phyloP scores from a whole-genome alignment of 768 basidiomycete genomes.

The Lentinula detonsa region DNA sequence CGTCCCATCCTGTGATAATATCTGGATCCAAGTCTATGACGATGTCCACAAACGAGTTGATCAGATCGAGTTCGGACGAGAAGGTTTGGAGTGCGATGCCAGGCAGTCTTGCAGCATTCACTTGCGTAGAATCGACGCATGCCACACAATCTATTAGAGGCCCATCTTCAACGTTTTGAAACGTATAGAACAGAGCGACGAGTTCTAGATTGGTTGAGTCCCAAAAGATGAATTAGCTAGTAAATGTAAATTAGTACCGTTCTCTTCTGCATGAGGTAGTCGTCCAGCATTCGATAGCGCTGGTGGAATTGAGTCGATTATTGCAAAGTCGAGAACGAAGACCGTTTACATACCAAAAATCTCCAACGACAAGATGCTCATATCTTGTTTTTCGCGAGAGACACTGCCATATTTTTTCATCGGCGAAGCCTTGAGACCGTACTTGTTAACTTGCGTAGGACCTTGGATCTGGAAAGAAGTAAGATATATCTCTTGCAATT shows the following conservation, averaged over 20 bases:
- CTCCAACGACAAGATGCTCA: constrained; percentile 81
- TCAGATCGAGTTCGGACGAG: constrained; percentile 67
- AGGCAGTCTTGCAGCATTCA: constrained; percentile 36
- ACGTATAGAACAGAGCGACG: constrained; percentile 65
- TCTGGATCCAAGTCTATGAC: constrained; percentile 84
- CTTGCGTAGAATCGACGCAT: constrained; percentile 34
- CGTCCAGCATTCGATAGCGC: constrained; percentile 54
- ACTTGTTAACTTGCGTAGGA: constrained; percentile 69
- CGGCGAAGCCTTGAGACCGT: constrained; percentile 60
- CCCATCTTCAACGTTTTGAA: constrained; percentile 45
- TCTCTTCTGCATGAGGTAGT: constrained; percentile 59
- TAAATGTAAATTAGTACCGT: constrained; percentile 21
- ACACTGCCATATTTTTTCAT: constrained; percentile 15
- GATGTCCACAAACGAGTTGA: constrained; percentile 72
- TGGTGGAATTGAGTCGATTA: constrained; percentile 17
- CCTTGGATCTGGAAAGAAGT: constrained; percentile 47
- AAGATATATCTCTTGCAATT: neutral
- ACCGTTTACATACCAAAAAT: constrained; percentile 59
- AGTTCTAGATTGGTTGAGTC: constrained; percentile 36
- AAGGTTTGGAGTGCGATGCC: constrained; percentile 46
- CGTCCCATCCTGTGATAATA: constrained; percentile 88
- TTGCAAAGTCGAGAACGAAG: neutral
- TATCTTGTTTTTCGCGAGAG: constrained; percentile 57
- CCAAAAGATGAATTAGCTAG: neutral
- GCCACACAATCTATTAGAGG: constrained; percentile 43